Base-by-base conservation (phyloP, 176 grass and related monocot genomes). In the Aegilops longissima region DNA sequence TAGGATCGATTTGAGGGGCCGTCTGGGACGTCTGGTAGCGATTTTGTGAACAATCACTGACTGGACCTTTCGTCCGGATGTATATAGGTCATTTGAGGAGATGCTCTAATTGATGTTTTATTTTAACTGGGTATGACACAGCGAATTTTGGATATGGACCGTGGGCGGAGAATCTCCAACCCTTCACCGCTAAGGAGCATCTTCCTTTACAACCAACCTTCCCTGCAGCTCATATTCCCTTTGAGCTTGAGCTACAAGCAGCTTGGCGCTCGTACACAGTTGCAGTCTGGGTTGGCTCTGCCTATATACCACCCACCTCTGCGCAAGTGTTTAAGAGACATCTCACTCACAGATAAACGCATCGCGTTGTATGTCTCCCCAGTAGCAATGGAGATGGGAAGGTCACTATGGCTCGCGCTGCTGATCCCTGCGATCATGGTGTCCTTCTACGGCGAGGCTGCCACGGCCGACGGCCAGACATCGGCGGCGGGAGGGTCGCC, bases 151-250 rank as follows among this genome's bases (percentile, higher is more conserved):
- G 4, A 0, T 21, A 61, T 21, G 16, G 7, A 39, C 29, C 45
- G 17, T 74, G 58, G 40, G 51, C 23, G 44, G 18, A 79, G 78
- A 80, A 89, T 88, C 40, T 29, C 8, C 25, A 29, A 69, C 8
- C 70, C 21, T 79, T 89, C 39, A 66, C 13, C 3, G 65, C 73
- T 6, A 86, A 70, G 75, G 52, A 87, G 87, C 87, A 89, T 87
- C 87, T 80, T 11, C 39, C 80, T 89, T 92, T 87, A 87, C 87
- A 87, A 64, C 87, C 61, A 84, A 16, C 79, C 39, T 61, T 64
- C 23, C 44, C 62, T n/a, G 45, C 68, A 70, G 66, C 83, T 86
- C 89, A 80, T 89, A 89, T 80, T 73, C 87, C 30, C 17, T 76
- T 7, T 36, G 49, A 80, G 90, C 87, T 92, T 92, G 66, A 13